Evolutionary conservation across 2,329 filamentous ascomycete species (phyloP).

Genomic region (Aureobasidium sp.): DNA sequence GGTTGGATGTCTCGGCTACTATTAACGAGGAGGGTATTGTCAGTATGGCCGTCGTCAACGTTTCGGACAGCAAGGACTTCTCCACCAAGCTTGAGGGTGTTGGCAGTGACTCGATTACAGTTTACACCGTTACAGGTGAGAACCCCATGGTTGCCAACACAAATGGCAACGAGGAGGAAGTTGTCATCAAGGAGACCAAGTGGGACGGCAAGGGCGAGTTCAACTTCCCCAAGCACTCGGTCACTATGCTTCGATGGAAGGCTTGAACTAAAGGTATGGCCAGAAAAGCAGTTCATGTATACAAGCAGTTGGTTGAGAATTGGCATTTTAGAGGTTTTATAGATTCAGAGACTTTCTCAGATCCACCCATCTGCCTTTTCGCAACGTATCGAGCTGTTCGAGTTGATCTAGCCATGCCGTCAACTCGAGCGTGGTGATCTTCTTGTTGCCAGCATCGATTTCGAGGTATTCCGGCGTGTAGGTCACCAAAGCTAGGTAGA

Average conservation of each 20-base stretch:
- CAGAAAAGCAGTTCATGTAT: not conserved
- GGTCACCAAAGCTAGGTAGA: conserved; percentile 78
- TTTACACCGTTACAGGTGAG: conserved; percentile 57
- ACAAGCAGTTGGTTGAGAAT: conserved; percentile 3
- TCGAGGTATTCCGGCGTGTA: conserved; percentile 60
- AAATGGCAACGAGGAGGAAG: conserved; percentile 54
- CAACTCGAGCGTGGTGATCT: conserved; percentile 41
- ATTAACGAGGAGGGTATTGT: conserved; percentile 54
- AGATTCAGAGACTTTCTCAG: conserved; percentile 46
- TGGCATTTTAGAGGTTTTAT: conserved; percentile 35
- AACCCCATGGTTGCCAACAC: conserved; percentile 56
- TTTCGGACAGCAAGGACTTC: conserved; percentile 53
- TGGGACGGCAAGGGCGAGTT: conserved; percentile 60
- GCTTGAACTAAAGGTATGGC: not conserved
- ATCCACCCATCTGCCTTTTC: conserved; percentile 69
- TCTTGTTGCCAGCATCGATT: conserved; percentile 33
- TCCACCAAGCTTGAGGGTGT: conserved; percentile 55
- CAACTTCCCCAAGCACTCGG: conserved; percentile 51
- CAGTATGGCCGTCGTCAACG: conserved; percentile 66
- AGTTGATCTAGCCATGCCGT: conserved; percentile 54
- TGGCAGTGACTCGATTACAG: conserved; percentile 44
- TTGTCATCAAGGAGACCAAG: conserved; percentile 51
- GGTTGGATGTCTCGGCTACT: conserved; percentile 60
- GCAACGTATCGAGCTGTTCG: conserved; percentile 64
- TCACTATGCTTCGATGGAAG: conserved; percentile 19